Base-by-base conservation (phyloP, 163 green algal species). In the Volvox carteri region DNA sequence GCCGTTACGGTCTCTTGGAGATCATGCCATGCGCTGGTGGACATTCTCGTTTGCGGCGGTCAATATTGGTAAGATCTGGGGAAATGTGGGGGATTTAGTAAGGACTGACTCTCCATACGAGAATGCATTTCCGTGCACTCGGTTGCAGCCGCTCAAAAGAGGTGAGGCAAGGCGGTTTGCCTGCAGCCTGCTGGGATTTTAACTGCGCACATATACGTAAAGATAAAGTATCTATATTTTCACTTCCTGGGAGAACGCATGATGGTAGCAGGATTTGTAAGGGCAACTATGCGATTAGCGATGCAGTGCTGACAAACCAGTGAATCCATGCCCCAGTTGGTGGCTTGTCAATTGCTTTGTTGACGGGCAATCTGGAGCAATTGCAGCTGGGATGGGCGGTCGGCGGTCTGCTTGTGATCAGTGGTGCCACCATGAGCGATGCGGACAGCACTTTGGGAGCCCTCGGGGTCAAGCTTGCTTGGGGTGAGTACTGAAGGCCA, bases 11-110 rank as follows among this genome's bases (percentile, higher is more conserved):
- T 81, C 93, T 44, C 93, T 90, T 86, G 93, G 91, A 1, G 90
- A 91, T 54, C 93, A 95, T 73, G 90, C 91, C 12, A 94, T 95
- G 93, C 83, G 93, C 12, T 94, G 93, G 91, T 94, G 90, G 90
- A 94, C 91, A 1, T 80, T 93, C 33, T 88, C 37, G 11, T 87
- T 93, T n/a, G 93, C 90, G 28, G 90, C 58, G 21, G 2, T 93
- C 19, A 44, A 92, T 33, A 88, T 86, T 78, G 79, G 92, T 94
- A 85, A 16, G 83, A 33, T 1, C 8, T 6, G 21, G 41, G 12
- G 8, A 37, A 8, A 58, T 14, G 52, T 33, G 41, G 18, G 37
- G 19, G 6, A 85, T 86, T 54, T 14, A 41, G 16, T 62, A 18
- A 41, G 12, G 4, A 65, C 78, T 84, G 76, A 39, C 37, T 12